Conservation (phyloP, 2,329 filamentous ascomycete species). For the Arthrobotrys pseudoclavata region DNA sequence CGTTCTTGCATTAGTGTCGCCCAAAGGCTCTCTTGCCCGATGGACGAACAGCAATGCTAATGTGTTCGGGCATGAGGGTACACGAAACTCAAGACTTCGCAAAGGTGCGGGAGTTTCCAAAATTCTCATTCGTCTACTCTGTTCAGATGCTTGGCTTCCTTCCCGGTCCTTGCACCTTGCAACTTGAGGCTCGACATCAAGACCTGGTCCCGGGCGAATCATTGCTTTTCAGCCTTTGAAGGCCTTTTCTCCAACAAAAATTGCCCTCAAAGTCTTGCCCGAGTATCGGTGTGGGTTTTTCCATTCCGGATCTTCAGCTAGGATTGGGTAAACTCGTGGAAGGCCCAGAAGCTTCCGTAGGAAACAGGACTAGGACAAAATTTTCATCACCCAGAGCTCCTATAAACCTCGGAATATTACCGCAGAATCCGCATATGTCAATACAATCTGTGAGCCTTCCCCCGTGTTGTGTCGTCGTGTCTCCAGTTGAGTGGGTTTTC, state of each 20-base stretch:
- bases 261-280: conserved; percentile 38
- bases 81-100: conserved; percentile 20
- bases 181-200: conserved; percentile 39
- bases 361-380: conserved; percentile 28
- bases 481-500: conserved; percentile 37
- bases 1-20: conserved; percentile 39
- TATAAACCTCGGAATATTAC: conserved; percentile 19
- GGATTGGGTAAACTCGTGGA: conserved; percentile 55
- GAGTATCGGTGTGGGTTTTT: conserved; percentile 51
- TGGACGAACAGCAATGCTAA: conserved; percentile 35
- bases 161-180: conserved; percentile 32
- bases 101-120: conserved; percentile 54
- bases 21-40: conserved; percentile 41
- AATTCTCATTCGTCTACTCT: conserved; percentile 54
- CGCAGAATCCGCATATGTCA: not conserved
- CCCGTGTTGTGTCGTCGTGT: conserved; percentile 52
- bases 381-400: conserved; percentile 49
- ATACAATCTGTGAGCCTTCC: not conserved
- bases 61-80: conserved; percentile 40
- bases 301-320: conserved; percentile 43
- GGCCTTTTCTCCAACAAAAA: conserved; percentile 38
- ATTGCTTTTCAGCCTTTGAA: conserved; percentile 43
- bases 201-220: conserved; percentile 35
- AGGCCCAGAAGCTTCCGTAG: conserved; percentile 52
- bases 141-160: conserved; percentile 30